Conservation (phyloP, 768 basidiomycete genomes). For the Hygrophorus pudorinus region DNA sequence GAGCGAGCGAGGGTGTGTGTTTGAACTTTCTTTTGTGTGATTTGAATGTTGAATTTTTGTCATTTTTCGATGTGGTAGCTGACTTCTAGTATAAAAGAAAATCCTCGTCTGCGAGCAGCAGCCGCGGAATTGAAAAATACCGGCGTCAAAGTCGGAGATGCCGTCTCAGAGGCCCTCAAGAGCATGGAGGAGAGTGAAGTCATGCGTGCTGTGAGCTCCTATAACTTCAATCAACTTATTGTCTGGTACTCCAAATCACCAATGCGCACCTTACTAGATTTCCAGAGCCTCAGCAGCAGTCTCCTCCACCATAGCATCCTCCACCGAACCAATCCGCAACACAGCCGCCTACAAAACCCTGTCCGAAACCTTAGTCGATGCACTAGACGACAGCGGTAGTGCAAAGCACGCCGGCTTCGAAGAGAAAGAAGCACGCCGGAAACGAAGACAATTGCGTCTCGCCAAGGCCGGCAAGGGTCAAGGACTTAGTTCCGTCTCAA, state of each 20-base stretch:
- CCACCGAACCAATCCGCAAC: constrained; percentile 95
- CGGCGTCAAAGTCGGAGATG: constrained; percentile 89
- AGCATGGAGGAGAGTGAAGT: constrained; percentile 93
- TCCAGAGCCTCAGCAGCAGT: constrained; percentile 79
- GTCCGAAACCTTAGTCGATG: constrained; percentile 82
- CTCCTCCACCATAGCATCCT: constrained; percentile 74
- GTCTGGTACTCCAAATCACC: background rate
- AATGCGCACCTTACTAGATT: constrained; percentile 38
- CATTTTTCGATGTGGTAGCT: constrained; percentile 43
- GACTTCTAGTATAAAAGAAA: constrained; percentile 91
- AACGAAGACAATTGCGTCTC: constrained; percentile 69
- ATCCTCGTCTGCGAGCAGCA: constrained; percentile 83
- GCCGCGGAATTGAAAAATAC: constrained; percentile 86
- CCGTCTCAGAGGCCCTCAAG: constrained; percentile 84
- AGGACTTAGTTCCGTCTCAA: constrained; percentile 39
- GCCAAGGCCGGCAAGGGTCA: constrained; percentile 72
- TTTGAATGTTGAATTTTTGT: constrained; percentile 7
- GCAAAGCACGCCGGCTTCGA: constrained; percentile 95
- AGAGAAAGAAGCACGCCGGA: constrained; percentile 83
- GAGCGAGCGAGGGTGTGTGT: constrained; percentile 81
- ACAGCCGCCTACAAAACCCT: constrained; percentile 91
- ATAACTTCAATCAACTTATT: no score
- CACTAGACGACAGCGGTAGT: constrained; percentile 87
- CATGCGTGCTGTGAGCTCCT: constrained; percentile 65
- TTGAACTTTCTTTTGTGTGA: constrained; percentile 3